Conservation (phyloP, 2,329 filamentous ascomycete species). For the Fusarium circinatum region DNA sequence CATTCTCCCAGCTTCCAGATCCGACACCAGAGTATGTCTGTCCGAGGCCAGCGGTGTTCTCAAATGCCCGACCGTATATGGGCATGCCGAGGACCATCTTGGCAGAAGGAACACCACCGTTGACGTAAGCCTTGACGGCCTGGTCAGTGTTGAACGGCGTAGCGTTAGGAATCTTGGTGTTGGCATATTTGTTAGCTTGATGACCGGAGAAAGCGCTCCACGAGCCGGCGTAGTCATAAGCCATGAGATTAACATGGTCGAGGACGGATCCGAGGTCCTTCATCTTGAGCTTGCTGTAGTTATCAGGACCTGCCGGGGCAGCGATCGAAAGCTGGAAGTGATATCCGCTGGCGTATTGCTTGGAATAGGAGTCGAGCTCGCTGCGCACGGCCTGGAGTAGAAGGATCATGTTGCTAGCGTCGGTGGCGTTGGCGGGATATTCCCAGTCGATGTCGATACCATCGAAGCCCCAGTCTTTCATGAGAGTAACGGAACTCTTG, state of each 20-base stretch:
- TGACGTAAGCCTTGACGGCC: conserved; percentile 72
- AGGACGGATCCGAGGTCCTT: conserved; percentile 57
- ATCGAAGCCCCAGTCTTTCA: conserved; percentile 75
- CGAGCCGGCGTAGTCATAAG: conserved; percentile 77
- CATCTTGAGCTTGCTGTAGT: conserved; percentile 61
- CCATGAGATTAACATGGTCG: conserved; percentile 73
- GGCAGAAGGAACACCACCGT: conserved; percentile 65
- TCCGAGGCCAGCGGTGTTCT: conserved; percentile 45
- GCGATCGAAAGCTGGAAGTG: conserved; percentile 64
- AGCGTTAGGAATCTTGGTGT: conserved; percentile 59
- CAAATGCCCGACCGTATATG: conserved; percentile 79
- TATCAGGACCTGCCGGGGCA: conserved; percentile 56
- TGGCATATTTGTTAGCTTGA: conserved; percentile 74
- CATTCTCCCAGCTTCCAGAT: conserved; percentile 75
- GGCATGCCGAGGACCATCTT: conserved; percentile 84
- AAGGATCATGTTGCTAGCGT: conserved; percentile 54
- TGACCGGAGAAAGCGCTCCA: conserved; percentile 74
- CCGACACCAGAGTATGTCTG: conserved; percentile 66
- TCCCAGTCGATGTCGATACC: conserved; percentile 57
- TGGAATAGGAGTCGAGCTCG: conserved; percentile 59
- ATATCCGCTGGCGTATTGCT: conserved; percentile 51
- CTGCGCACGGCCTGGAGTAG: conserved; percentile 54
- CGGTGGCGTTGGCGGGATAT: conserved; percentile 48
- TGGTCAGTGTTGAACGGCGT: conserved; percentile 76
- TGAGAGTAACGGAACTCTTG: conserved; percentile 70